Evolutionary conservation across 306 rosid species (phyloP), one percentile per base, ranked within the genome.

Genomic region (Vicia faba): DNA sequence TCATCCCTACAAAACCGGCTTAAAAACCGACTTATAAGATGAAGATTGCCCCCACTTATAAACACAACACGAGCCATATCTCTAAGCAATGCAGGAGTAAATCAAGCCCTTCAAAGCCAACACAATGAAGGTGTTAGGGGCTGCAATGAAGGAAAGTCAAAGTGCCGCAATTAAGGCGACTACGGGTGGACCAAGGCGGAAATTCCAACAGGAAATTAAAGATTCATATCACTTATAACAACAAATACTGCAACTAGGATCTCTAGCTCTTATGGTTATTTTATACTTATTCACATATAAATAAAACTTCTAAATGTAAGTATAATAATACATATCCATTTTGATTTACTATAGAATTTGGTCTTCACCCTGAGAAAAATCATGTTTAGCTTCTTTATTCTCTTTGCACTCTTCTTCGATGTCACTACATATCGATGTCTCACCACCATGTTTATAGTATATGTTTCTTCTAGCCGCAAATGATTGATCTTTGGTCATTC

Each of bases 401-500:
- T 76, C 82, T 28, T 74, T 29, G 57, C 69, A 36, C 31, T 92
- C 98, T 58, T 89, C 92, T 46, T 89, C 98, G 46, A 78, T 76
- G 73, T 89, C 96, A 75, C 92, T 89, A 44, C 88, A 84, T 64
- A 92, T 66, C 49, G 72, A 41, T 14, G 90, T 88, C 76, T 92
- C 98, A 60, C 89, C 77, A 50, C 85, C 88, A 26, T 72, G 72
- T 38, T 77, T 44, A 33, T 87, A 85, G 76, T 89, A 89, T 46
- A 92, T 84, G 4, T 83, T 89, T 59, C 81, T 82, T 83, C 82
- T 89, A 51, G 95, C 95, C 5, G 84, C 78, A 35, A 92, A 88
- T 3, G 98, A 84, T 66, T 92, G 91, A 44, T 89, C 95, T 68
- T 85, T 82, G 23, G 78, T 77, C 98, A 92, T 92, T 89, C 79